Base-by-base conservation (phyloP, 1,284 basidiomycete species). In the Wolfiporia cocos region DNA sequence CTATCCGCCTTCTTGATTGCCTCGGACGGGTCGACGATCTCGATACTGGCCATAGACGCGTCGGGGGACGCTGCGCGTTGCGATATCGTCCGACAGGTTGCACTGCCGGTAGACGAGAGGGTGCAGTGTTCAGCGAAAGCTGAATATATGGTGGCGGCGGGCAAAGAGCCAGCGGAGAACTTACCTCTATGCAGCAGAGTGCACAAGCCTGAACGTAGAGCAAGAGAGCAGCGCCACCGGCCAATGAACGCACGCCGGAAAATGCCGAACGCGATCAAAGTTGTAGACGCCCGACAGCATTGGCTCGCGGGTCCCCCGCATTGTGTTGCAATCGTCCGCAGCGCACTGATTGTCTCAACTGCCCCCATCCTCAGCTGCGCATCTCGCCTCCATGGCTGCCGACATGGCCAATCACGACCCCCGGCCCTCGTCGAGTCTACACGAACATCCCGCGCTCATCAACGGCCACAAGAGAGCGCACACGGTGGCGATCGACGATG, bases 1-100 rank as follows among this genome's bases (percentile, higher is more conserved):
- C 48, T 53, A 39, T 54, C 49, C n/a, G 39, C 71, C 59, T 64
- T 64, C 61, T 62, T 67, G 59, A 64, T 61, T 58, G 61, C 60
- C 56, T 71, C 69, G 54, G 67, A 57, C 59, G 61, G 61, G 63
- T 63, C 64, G 60, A 61, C 61, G 54, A 65, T 66, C 61, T 75
- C 77, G 65, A 64, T 73, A 69, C 74, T 69, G 61, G 81, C 82
- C 82, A 86, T 86, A 77, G 67, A 83, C 83, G 81, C 81, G 83
- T 80, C 76, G 62, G 51, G 63, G 65, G 79, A 84, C 79, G 80
- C 78, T 57, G 48, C 49, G 49, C 38, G 44, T 23, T 14, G 37
- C 5, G 31, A 30, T 14, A 14, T 28, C 14, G 9, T 7, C 26
- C 26, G n/a, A n/a, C 26, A 28, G 26, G 26, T 28, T 14, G 26